Base-by-base conservation (phyloP, 768 basidiomycete species). In the Suillus tomentosus region DNA sequence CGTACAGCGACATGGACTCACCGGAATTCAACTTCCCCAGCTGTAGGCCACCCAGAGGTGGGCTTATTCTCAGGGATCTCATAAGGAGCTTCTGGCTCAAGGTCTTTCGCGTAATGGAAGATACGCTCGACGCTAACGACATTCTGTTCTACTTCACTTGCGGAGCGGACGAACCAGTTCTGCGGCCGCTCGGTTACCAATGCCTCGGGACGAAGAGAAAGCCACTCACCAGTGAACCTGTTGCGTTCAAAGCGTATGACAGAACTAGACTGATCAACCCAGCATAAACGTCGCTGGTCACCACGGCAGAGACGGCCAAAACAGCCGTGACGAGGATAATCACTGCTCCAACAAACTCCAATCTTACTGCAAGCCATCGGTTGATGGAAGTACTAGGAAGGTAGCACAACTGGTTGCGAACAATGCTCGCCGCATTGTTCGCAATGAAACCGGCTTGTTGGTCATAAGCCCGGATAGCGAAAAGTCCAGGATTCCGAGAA, bases 41-140 rank as follows among this genome's bases (percentile, higher is more conserved):
- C 70, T 0, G 80, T 77, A 0, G 96, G 96, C 96, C 96, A 98
- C 15, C 69, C 68, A 1, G 73, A 71, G 39, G 73, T 69, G 0
- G 89, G 87, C 55, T 86, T 82, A 13, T 73, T 76, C 24, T 87
- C 87, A 0, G 85, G 82, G 19, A 92, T 78, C 64, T 92, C 89
- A 51, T 84, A 82, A 0, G 91, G 86, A 2, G 91, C 94, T 75
- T 98, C 96, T 0, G 87, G 80, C n/a, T 80, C 70, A 19, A 96
- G 80, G 8, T 89, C 80, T 34, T 70, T 76, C 3, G 87, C 87
- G 70, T 97, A 96, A 69, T 95, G 88, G 34, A 92, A 74, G 61
- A 96, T 90, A 6, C 94, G 88, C 73, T 96, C 95, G 17, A 94
- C 91, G 70, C 91, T 92, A 65, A 95, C 92, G 69, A 94, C 89